Percentiles rank a stretch among this genome's conserved stretches.
phyloP scores from a whole-genome alignment of 257 asterid species.

The Solanum pennellii region DNA sequence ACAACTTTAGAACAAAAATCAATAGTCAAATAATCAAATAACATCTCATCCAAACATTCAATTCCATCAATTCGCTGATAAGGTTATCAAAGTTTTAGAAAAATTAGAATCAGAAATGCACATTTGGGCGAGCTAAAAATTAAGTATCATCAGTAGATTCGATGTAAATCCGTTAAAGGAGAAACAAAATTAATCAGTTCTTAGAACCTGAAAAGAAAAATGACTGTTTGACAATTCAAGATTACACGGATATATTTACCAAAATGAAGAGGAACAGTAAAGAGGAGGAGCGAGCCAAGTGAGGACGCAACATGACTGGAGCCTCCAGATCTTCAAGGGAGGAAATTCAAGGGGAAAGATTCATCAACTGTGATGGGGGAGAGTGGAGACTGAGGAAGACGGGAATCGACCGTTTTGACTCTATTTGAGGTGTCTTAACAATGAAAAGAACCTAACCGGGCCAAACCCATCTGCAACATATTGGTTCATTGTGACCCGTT shows the following conservation, averaged over 20 bases:
- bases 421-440: no score
- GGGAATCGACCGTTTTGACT: background rate
- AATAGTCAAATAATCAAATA: background rate
- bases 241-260: background rate
- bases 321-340: background rate
- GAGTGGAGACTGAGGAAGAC: background rate
- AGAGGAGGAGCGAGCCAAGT: background rate
- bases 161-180: background rate
- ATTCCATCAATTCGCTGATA: no score
- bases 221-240: background rate
- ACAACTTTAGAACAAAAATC: background rate
- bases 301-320: background rate
- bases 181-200: background rate
- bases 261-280: background rate
- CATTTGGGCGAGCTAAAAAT: no score
- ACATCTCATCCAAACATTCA: background rate
- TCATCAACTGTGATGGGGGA: background rate
- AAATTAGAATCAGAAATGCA: no score
- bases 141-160: background rate
- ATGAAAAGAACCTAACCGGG: background rate
- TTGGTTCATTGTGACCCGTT: background rate
- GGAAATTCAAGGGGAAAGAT: background rate
- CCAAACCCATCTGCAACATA: background rate
- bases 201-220: background rate
- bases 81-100: no score